These are phyloP conservation scores for Seminavis robusta DNA, from an alignment of 108 stramenopile genomes.

Conservation along the genomic window DNA sequence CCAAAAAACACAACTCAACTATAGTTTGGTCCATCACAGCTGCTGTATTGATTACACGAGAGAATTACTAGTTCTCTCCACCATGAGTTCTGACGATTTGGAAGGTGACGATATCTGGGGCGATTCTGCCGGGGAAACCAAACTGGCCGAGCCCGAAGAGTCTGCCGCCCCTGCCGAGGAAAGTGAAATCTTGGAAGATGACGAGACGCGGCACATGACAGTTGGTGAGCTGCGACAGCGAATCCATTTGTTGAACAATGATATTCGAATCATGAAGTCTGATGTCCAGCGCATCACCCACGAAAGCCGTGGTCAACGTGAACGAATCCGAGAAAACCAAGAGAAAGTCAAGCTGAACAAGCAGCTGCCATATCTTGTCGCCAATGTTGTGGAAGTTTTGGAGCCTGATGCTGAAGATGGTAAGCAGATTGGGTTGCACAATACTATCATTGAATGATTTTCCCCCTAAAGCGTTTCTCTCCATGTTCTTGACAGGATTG, in stretches of 20 bases:
- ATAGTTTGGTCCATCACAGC: no score
- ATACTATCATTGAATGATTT: no score
- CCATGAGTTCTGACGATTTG: constrained; percentile 78
- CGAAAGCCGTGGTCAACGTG: constrained; percentile 85
- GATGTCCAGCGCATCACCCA: constrained; percentile 95
- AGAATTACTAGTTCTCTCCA: no score
- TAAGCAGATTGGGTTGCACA: constrained; percentile 23
- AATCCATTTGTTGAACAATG: constrained; percentile 94
- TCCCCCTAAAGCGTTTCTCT: no score
- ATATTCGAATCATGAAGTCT: constrained; percentile 95
- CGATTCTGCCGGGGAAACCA: no score
- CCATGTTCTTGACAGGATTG: no score
- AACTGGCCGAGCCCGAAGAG: no score
- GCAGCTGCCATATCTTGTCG: constrained; percentile 98
- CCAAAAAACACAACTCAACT: no score
- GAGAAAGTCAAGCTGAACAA: constrained; percentile 99
- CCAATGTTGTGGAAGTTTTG: constrained; percentile 94
- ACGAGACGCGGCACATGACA: constrained; percentile 85
- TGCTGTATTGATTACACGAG: no score
- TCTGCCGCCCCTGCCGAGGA: constrained; percentile 22
- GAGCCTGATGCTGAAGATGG: constrained; percentile 95
- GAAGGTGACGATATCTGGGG: constrained; percentile 96
- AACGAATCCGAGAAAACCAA: constrained; percentile 97
- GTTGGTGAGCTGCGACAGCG: constrained; percentile 92
- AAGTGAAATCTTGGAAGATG: constrained; percentile 62